phyloP scores from a whole-genome alignment of 306 rosid genomes.

The Medicago lupulina region DNA sequence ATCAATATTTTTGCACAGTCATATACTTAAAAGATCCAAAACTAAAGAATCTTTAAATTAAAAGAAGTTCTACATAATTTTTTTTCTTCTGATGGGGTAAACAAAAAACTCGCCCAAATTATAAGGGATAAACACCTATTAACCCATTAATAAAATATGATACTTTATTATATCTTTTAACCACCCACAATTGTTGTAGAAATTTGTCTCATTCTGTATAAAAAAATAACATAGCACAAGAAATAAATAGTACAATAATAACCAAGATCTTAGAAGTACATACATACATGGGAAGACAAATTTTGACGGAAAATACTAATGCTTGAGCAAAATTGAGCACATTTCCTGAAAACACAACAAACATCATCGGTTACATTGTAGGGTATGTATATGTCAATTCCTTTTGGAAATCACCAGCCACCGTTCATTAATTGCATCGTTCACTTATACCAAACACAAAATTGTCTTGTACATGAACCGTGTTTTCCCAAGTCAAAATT shows the following conservation, averaged over 20 bases:
- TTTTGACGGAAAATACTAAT: neutral
- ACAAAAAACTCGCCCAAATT: too few relatives aligned
- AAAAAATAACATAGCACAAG: too few relatives aligned
- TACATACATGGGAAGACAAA: neutral
- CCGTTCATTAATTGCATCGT: conserved; percentile 37
- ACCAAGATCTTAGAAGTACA: neutral
- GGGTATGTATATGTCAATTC: conserved; percentile 20
- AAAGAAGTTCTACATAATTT: too few relatives aligned
- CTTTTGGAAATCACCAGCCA: conserved; percentile 48
- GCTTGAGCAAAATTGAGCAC: neutral
- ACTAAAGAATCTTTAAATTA: too few relatives aligned
- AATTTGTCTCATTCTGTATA: too few relatives aligned
- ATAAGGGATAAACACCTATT: too few relatives aligned
- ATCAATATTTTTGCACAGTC: too few relatives aligned
- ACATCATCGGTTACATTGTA: conserved; percentile 45
- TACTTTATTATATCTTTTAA: too few relatives aligned
- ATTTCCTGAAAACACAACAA: conserved; percentile 35
- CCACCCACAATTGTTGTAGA: too few relatives aligned
- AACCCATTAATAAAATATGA: too few relatives aligned
- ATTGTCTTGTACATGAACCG: conserved; percentile 9
- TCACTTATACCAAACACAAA: conserved; percentile 9
- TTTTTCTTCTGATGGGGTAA: too few relatives aligned
- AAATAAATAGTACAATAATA: neutral
- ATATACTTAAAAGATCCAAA: too few relatives aligned
- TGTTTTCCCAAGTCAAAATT: neutral